Evolutionary conservation across 345 rosid genomes (phyloP), one percentile per base, ranked within the genome.

Genomic region (Brassica nigra): DNA sequence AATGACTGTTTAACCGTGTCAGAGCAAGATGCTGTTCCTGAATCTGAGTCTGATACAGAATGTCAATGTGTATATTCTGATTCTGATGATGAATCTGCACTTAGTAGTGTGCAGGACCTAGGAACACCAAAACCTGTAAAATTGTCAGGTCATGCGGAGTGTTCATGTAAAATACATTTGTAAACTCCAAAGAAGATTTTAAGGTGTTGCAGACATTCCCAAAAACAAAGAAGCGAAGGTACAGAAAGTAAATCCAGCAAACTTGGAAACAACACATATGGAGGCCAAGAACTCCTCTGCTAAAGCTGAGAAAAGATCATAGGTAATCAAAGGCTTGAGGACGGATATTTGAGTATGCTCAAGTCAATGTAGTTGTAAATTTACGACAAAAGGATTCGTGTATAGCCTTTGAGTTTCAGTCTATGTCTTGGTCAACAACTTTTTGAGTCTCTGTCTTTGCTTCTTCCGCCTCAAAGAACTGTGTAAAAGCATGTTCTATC

Each of bases 31-130:
- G 66, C 39, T 55, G 47, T 39, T 64, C 71, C 68, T 11, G 87
- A 84, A 33, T 80, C 82, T 2, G 92, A 85, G n/a, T 84, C 89
- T 6, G 76, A 64, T 16, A 55, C 72, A 4, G 70, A 68, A 27
- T 27, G 42, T 61, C 70, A 11, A 15, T 36, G 57, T 73, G 78
- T 58, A 9, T 27, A 36, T 80, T 89, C 90, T 7, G 84, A 36
- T 80, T 89, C 90, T 5, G 85, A 88, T 42, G 87, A 88, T 73
- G 90, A 85, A 39, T 86, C 81, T 81, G 73, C 73, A 39, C 8
- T 63, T 30, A 75, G 49, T 30, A 74, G 33, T 29, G 75, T 70
- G 39, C 72, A 39, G 37, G 42, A 65, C 63, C 4, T 58, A 6
- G 83, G 73, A 20, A 71, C 74, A 58, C 80, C 39, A 49, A 78